Evolutionary conservation across 2,329 filamentous ascomycete genomes (phyloP), one percentile per base, ranked within the genome.

Genomic region (Alternaria hordeiaustralica): DNA sequence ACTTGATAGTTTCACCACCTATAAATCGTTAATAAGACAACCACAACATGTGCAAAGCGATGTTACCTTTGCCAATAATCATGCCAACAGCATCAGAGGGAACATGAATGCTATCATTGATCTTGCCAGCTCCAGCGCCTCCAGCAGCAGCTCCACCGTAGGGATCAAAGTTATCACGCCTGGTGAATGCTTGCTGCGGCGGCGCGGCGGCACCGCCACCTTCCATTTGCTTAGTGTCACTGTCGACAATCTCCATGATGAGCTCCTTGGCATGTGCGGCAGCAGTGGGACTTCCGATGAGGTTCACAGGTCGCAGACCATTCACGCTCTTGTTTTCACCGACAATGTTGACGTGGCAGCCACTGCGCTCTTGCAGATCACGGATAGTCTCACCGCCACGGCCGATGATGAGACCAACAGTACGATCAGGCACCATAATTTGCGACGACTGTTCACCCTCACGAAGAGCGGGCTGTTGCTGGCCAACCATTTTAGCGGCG

Each of bases 281-380:
- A 56, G 93, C 90, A 72, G 90, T 87, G 45, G 87, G 87, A 45
- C 90, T 89, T 63, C 94, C 94, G 71, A 97, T 97, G 53, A 97
- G 86, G 78, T 97, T 97, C 67, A 97, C 93, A 26, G 94, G 94
- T 55, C 94, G 89, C 65, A 97, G 85, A 47, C 94, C 94, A 76
- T 96, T 96, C 70, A 97, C 88, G 76, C 93, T 97, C 85, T 97
- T 96, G 70, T 93, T 93, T 82, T 97, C 94, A 73, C 92, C 92
- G 44, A 97, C 92, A 75, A 97, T 97, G 80, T 97, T 97, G 79
- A 97, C 93, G 79, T 97, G 94, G 79, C 94, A 97, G n/a, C 92
- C 92, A 73, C 92, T 96, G 66, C 92, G 87, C 79, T 97, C 94
- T 81, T 97, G 94, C 23, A 97, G 85, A 77, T 97, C 94, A 75